Evolutionary conservation across 2,329 filamentous ascomycete species (phyloP), one percentile per base, ranked within the genome.

Genomic region (Colletotrichum sp.): DNA sequence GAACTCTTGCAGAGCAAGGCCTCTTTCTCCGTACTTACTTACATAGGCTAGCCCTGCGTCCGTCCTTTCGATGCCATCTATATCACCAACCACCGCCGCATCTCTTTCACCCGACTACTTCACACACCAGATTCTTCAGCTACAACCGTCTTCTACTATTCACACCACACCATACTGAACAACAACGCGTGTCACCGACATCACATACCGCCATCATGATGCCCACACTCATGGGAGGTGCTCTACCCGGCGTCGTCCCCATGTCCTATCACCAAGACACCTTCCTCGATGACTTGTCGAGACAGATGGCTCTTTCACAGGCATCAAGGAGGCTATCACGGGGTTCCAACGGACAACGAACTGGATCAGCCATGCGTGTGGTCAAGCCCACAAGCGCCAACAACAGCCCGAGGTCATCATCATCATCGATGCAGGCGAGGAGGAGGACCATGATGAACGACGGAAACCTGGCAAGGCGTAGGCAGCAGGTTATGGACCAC

Each of bases 361-460:
- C 81, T 64, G 85, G 83, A 77, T 84, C 83, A 73, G 83, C 85
- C 72, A 91, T 90, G 89, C 88, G 92, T 74, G 86, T 94, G 51
- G 84, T 83, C 70, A 94, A 94, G 82, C 91, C 92, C 16, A 89
- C 85, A 76, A 94, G 92, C 82, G 89, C 92, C 76, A 93, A 87
- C 85, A 94, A 90, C 83, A 94, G 93, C 81, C 93, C 93, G 16
- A 87, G 91, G 77, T 86, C 87, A 6, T 84, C 87, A 6, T 84
- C 87, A 6, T 84, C 86, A n/a, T 80, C 83, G 21, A 81, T 85
- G 76, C 83, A 87, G 77, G 83, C 84, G 71, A 85, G 90, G 77
- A 87, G 91, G 79, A 90, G 88, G 80, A 91, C 90, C 3, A 81
- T 90, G 74, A 87, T 91, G 81, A 86, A 88, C 79, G 86, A 91